phyloP scores from a whole-genome alignment of 768 basidiomycete species.

The Suillus ampliporus region DNA sequence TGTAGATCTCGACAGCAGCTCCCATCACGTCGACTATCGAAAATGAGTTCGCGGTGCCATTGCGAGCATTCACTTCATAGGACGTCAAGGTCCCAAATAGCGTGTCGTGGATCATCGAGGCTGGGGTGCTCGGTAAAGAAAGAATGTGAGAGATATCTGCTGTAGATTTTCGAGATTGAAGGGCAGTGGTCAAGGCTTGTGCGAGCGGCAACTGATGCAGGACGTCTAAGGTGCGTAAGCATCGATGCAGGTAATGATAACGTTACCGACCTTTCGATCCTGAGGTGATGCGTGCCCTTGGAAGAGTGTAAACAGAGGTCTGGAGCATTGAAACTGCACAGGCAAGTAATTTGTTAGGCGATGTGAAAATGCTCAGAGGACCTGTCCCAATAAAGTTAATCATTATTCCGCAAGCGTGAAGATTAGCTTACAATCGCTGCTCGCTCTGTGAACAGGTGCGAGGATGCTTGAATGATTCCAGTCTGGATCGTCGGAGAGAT shows the following conservation, averaged over 20 bases:
- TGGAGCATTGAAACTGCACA: constrained; percentile 56
- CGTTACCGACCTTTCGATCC: constrained; percentile 24
- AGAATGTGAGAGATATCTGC: constrained; percentile 66
- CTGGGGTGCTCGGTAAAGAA: constrained; percentile 45
- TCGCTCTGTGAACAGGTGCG: constrained; percentile 45
- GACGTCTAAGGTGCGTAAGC: constrained; percentile 33
- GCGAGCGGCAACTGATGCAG: constrained; percentile 34
- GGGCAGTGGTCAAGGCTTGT: constrained; percentile 42
- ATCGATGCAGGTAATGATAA: constrained; percentile 1
- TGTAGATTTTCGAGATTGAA: constrained; percentile 57
- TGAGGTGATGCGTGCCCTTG: constrained; percentile 35
- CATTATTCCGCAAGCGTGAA: background rate
- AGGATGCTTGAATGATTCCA: constrained; percentile 58
- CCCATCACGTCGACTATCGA: constrained; percentile 55
- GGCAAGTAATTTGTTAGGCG: constrained; percentile 63
- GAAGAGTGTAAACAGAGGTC: constrained; percentile 51
- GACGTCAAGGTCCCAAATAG: constrained; percentile 52
- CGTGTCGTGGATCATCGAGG: constrained; percentile 50
- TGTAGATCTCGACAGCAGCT: constrained; percentile 46
- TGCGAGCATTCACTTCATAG: constrained; percentile 49
- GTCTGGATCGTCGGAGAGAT: constrained; percentile 52
- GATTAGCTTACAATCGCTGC: constrained; percentile 54
- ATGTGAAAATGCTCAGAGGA: constrained; percentile 57
- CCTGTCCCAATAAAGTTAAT: constrained; percentile 45
- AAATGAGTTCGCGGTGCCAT: constrained; percentile 46